Evolutionary conservation across 176 grass and related monocot species (phyloP).

Genomic region (Tuctoria greenei): DNA sequence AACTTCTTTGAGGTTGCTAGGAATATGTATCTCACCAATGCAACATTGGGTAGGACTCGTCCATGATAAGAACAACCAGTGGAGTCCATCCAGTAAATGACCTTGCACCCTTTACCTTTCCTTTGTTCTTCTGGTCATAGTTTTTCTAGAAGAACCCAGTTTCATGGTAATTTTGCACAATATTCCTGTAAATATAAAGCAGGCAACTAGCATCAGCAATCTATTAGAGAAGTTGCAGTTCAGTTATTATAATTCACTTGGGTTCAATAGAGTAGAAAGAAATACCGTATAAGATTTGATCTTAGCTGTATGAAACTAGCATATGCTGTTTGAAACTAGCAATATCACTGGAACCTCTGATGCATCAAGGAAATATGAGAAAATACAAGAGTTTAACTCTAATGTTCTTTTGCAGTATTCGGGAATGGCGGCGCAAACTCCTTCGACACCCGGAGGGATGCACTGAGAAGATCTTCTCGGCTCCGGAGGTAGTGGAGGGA

Average conservation of each 20-base stretch:
- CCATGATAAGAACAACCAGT: slow-evolving; percentile 83
- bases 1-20: not conserved
- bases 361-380: no score
- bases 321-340: no score
- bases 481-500: no score
- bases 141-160: slow-evolving; percentile 94
- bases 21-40: slow-evolving; percentile 42
- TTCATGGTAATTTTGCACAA: slow-evolving; percentile 67
- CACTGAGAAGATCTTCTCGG: no score
- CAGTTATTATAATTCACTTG: not conserved
- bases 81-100: slow-evolving; percentile 95
- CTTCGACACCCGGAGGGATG: no score
- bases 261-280: not conserved
- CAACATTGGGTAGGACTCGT: slow-evolving; percentile 73
- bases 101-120: slow-evolving; percentile 79
- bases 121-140: slow-evolving; percentile 82
- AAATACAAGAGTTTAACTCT: no score
- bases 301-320: no score
- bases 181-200: slow-evolving; percentile 54
- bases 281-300: slow-evolving; percentile 89
- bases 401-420: no score
- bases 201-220: slow-evolving; percentile 6
- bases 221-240: slow-evolving; percentile 3
- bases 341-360: no score
- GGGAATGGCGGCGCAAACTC: no score